Evolutionary conservation across 805 yeast genomes (phyloP), one percentile per base, ranked within the genome.

Genomic region (Myxozyma sirexii): DNA sequence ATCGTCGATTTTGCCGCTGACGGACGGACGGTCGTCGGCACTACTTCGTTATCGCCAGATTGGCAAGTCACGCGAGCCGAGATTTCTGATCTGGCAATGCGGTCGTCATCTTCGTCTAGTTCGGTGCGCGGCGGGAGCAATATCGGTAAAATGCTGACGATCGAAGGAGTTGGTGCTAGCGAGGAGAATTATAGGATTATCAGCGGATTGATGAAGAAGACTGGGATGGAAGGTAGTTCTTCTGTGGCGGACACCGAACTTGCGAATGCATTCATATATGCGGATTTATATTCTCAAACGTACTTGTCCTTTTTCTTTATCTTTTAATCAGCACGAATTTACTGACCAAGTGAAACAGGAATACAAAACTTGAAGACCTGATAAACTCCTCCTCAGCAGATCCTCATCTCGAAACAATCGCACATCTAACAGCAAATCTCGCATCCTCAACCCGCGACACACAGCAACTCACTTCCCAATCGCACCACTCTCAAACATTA

Each of bases 1-100:
- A 66, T 75, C 5, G 72, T 75, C 5, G 78, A 76, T 58, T 67
- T 76, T 42, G 76, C 75, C 57, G 70, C 62, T 21, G 59, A 72
- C 21, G 77, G 75, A 15, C 60, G 62, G 17, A 58, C 65, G 2
- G 65, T 76, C 6, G 57, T 64, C 7, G 52, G 63, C n/a, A 70
- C 71, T 57, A 67, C 70, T 29, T 74, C 77, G 8, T 65, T 76
- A 8, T 71, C 77, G 12, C 70, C 76, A 0, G 69, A 68, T 21
- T 75, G 77, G 77, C 78, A 76, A 56, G 71, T 74, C 31, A 60
- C 69, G 7, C 63, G 66, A 43, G 72, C 68, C 15, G 33, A 68
- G 21, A 59, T 59, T 6, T 54, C 67, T 10, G 42, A 63, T 2
- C 54, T 62, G 6, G 64, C 62, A 5, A 43, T 63, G 50, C 60